Base-by-base conservation (phyloP, 1,284 basidiomycete genomes). In the Ustilago shanxiensis region DNA sequence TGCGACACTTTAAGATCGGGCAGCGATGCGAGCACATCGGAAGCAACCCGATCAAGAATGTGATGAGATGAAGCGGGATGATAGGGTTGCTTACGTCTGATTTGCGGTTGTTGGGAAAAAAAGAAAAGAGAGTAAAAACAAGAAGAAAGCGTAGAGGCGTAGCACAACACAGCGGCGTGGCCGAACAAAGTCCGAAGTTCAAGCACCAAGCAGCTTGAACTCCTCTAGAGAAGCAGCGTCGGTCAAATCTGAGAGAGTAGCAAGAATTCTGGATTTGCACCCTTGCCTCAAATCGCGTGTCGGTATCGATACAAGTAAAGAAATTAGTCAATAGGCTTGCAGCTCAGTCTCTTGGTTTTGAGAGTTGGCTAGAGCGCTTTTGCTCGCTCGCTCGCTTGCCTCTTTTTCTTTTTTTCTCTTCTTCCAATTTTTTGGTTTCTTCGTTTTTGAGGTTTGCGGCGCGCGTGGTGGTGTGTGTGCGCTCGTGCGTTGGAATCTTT, bases 121-220 rank as follows among this genome's bases (percentile, higher is more conserved):
- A n/a, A n/a, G n/a, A 33, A 33, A 33, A 33, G 7, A 33, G 31
- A 33, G 5, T 11, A 33, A 33, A 33, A 33, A 41, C 7, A n/a
- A n/a, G n/a, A n/a, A n/a, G n/a, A n/a, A n/a, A n/a, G n/a, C n/a
- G n/a, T n/a, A n/a, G n/a, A n/a, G n/a, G n/a, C n/a, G n/a, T n/a
- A n/a, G n/a, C n/a, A n/a, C n/a, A n/a, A n/a, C n/a, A n/a, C n/a
- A n/a, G n/a, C 13, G 18, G 13, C 39, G 20, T 52, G 52, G 65
- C 65, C 65, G 65, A 66, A 66, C 65, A 67, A 61, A 67, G 57
- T 56, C 65, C 59, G 59, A 67, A 45, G 35, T 55, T 41, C 33
- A 20, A 37, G 50, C 50, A n/a, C n/a, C n/a, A n/a, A n/a, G n/a
- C n/a, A n/a, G n/a, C n/a, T n/a, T n/a, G n/a, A n/a, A n/a, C n/a